Evolutionary conservation across 768 basidiomycete species (phyloP).

Genomic region (Hericium coralloides): DNA sequence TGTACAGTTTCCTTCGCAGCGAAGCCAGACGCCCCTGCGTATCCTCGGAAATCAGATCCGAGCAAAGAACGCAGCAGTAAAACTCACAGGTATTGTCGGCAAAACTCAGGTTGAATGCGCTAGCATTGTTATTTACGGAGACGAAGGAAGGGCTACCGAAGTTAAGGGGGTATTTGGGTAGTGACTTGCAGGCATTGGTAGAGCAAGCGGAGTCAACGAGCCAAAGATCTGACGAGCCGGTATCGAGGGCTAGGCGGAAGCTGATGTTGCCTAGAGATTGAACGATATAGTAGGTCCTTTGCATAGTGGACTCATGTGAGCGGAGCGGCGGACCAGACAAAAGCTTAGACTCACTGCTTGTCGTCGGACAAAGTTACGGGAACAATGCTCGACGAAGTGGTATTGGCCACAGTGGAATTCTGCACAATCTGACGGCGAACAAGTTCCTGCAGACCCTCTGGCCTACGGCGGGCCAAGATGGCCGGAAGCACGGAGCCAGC

Average conservation of each 20-base stretch:
- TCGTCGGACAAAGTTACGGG: constrained; percentile 9
- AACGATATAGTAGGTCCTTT: constrained; percentile 60
- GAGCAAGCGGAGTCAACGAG: constrained; percentile 55
- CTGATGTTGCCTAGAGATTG: constrained; percentile 51
- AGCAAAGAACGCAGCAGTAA: not conserved
- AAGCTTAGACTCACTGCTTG: constrained; percentile 5
- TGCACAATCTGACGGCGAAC: constrained; percentile 7
- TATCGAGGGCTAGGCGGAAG: constrained; percentile 67
- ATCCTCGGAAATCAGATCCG: not conserved
- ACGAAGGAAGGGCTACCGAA: constrained; percentile 61
- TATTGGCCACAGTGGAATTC: not conserved
- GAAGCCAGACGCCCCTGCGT: constrained; percentile 56
- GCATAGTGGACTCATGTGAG: not conserved
- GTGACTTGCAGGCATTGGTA: constrained; percentile 40
- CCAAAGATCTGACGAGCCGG: constrained; percentile 70
- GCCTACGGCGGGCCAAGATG: not conserved
- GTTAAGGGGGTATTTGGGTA: constrained; percentile 63
- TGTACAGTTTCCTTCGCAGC: constrained; percentile 57
- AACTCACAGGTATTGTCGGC: constrained; percentile 60
- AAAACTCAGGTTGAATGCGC: constrained; percentile 51
- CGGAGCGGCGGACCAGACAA: not conserved
- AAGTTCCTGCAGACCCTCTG: constrained; percentile 1
- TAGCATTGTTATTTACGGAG: constrained; percentile 51
- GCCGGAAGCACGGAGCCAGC: not conserved
- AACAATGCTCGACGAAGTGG: constrained; percentile 2